phyloP scores from a whole-genome alignment of 805 yeast genomes.

The Hanseniaspora vineae region DNA sequence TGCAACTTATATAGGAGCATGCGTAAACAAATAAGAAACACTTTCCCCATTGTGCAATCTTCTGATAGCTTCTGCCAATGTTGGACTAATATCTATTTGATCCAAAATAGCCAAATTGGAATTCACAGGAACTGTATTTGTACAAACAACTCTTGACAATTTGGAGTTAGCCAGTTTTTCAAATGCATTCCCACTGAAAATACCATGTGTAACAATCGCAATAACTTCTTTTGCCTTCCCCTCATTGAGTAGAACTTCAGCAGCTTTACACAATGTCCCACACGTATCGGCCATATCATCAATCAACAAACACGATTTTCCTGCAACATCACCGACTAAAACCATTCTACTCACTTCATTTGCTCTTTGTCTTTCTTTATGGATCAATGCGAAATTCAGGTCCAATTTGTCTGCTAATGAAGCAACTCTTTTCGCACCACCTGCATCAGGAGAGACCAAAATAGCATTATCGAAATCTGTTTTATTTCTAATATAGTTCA shows the following conservation, averaged over 20 bases:
- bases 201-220: conserved; percentile 77
- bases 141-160: conserved; percentile 59
- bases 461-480: conserved; percentile 46
- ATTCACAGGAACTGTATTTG: conserved; percentile 70
- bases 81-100: conserved; percentile 58
- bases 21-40: conserved; percentile 63
- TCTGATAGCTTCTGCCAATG: conserved; percentile 70
- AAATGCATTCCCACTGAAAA: conserved; percentile 62
- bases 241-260: conserved; percentile 49
- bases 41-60: conserved; percentile 82
- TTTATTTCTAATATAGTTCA: conserved; percentile 57
- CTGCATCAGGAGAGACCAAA: conserved; percentile 78
- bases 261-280: conserved; percentile 75
- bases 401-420: conserved; percentile 69
- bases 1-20: conserved; percentile 40
- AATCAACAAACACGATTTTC: conserved; percentile 62
- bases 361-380: conserved; percentile 73
- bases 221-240: conserved; percentile 61
- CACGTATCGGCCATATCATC: conserved; percentile 90
- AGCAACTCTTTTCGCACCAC: conserved; percentile 87
- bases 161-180: conserved; percentile 56
- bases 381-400: conserved; percentile 70
- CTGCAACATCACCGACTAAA: conserved; percentile 71
- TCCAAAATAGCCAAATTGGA: conserved; percentile 49
- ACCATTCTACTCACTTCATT: conserved; percentile 80